Percentiles rank a stretch among this genome's conserved stretches.
phyloP scores from a whole-genome alignment of 768 basidiomycete genomes.

The Leccinum subgranulosum region DNA sequence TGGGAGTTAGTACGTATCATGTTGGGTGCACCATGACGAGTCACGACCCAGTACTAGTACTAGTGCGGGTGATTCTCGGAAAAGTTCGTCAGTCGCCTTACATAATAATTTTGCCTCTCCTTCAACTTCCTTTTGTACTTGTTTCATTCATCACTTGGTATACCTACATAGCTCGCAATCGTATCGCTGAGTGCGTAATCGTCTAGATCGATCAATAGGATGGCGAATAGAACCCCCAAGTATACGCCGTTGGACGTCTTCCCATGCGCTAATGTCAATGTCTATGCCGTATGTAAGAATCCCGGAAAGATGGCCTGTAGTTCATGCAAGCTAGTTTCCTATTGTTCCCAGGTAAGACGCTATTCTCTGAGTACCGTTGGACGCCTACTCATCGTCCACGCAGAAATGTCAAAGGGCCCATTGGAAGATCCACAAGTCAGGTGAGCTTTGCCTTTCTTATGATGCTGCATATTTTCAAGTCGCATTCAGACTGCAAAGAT shows the following conservation, averaged over 20 bases:
- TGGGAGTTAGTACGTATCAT: too few relatives aligned
- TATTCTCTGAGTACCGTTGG: background rate
- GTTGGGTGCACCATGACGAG: too few relatives aligned
- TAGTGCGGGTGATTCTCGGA: too few relatives aligned
- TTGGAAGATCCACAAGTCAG: slow-evolving; percentile 39
- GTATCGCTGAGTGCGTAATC: too few relatives aligned
- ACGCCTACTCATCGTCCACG: background rate
- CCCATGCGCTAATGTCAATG: slow-evolving; percentile 37
- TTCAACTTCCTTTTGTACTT: too few relatives aligned
- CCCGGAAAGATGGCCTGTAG: slow-evolving; percentile 29
- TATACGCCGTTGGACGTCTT: slow-evolving; percentile 26
- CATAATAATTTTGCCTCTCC: too few relatives aligned
- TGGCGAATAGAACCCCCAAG: slow-evolving; percentile 12
- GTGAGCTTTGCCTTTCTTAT: slow-evolving; percentile 15
- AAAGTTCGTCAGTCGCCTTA: too few relatives aligned
- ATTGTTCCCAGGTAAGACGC: slow-evolving; percentile 38
- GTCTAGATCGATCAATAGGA: too few relatives aligned
- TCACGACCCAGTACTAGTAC: too few relatives aligned
- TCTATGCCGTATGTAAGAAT: slow-evolving; percentile 24
- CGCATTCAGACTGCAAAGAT: slow-evolving; percentile 22
- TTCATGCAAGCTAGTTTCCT: slow-evolving; percentile 39
- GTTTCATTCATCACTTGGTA: too few relatives aligned
- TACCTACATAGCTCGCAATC: too few relatives aligned
- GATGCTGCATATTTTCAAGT: background rate
- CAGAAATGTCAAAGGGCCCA: slow-evolving; percentile 42